A percentile compares a stretch with the other conserved stretches of the same genome.
Evolutionary conservation across 108 stramenopile genomes (phyloP).

Genomic region (Mayamaea pseudoterrestris): DNA sequence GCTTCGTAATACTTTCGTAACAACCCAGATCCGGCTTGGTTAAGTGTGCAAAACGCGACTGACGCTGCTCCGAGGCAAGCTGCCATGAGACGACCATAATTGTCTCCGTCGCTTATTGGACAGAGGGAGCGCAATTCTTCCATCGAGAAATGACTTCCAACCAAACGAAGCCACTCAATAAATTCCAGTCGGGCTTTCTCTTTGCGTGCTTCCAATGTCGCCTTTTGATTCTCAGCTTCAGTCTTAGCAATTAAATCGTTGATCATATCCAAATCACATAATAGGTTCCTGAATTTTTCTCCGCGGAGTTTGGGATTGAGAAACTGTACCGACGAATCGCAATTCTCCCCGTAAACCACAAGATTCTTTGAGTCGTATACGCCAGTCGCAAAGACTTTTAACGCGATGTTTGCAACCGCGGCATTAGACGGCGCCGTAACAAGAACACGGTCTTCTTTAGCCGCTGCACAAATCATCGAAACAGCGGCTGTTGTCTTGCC

Average conservation of each 20-base stretch:
- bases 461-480: slow-evolving; percentile 5
- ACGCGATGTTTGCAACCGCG: slow-evolving; percentile 80
- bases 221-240: background rate
- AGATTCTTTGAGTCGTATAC: slow-evolving; percentile 1
- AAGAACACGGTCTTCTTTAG: slow-evolving; percentile 20
- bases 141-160: background rate
- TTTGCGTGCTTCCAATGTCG: background rate
- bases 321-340: slow-evolving; percentile 18
- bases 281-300: background rate
- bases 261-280: no score
- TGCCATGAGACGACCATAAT: background rate
- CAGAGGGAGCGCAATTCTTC: background rate
- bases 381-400: slow-evolving; percentile 27
- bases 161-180: background rate
- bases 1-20: slow-evolving; percentile 13
- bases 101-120: background rate
- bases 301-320: slow-evolving; percentile 7
- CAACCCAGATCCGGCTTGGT: slow-evolving; percentile 37
- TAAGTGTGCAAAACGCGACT: slow-evolving; percentile 37
- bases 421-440: slow-evolving; percentile 84
- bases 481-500: slow-evolving; percentile 7
- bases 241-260: background rate
- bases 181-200: background rate
- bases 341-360: slow-evolving; percentile 15
- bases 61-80: background rate